These are phyloP conservation scores for Earliella scabrosa DNA, from an alignment of 1,284 basidiomycete species.

Conservation along the genomic window DNA sequence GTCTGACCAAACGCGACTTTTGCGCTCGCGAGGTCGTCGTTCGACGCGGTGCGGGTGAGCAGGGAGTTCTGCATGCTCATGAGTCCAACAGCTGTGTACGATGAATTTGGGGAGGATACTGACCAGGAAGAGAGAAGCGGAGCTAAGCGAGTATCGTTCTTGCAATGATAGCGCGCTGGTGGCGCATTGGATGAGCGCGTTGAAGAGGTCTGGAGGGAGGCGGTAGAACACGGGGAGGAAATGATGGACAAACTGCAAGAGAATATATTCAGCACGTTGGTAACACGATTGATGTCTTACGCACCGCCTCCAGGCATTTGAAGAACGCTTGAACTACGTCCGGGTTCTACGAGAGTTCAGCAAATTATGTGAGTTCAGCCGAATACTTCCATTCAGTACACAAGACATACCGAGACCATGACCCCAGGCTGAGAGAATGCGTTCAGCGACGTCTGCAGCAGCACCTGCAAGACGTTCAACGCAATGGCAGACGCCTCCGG, in stretches of 20 bases:
- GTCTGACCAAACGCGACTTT: constrained; percentile 54
- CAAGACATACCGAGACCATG: constrained; percentile 68
- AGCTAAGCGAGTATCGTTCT: constrained; percentile 86
- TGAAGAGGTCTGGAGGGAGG: constrained; percentile 67
- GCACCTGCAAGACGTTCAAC: constrained; percentile 54
- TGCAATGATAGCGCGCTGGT: constrained; percentile 74
- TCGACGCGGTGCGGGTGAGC: constrained; percentile 62
- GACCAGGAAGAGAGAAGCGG: constrained; percentile 83
- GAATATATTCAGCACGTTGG: not conserved
- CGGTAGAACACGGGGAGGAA: constrained; percentile 75
- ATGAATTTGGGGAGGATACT: constrained; percentile 34
- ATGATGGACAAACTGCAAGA: constrained; percentile 65
- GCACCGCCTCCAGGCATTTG: constrained; percentile 72
- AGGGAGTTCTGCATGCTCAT: constrained; percentile 51
- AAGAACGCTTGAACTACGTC: constrained; percentile 91
- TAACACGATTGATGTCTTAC: constrained; percentile 20
- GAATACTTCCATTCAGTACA: not conserved
- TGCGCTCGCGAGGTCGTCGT: constrained; percentile 54
- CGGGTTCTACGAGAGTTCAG: constrained; percentile 68
- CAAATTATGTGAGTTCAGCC: not conserved
- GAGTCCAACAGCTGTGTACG: not conserved
- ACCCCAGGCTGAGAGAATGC: constrained; percentile 60
- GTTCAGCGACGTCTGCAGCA: constrained; percentile 65
- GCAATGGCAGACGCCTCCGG: constrained; percentile 52
- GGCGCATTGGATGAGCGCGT: constrained; percentile 76